Percentiles rank a stretch among this genome's conserved stretches.
Conservation (phyloP, 768 basidiomycete species). For the Pleurotus citrinopileatus region DNA sequence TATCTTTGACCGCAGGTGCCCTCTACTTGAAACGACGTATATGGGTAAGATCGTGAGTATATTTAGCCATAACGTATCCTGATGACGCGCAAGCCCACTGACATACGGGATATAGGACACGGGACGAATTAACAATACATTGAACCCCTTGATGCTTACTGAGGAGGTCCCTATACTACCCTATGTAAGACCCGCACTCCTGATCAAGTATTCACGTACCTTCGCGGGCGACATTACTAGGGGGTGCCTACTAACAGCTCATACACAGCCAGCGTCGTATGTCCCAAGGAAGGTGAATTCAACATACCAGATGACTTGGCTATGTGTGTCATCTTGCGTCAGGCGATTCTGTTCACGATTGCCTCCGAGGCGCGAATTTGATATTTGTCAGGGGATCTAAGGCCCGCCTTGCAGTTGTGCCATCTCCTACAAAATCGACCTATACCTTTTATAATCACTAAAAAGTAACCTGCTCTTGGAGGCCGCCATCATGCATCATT, state of each 20-base stretch:
- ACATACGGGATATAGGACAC: background rate
- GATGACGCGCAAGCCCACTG: background rate
- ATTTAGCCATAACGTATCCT: no score
- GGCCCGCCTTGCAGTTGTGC: background rate
- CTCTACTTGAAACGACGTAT: no score
- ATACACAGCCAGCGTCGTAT: no score
- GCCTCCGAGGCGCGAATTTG: constrained; percentile 7
- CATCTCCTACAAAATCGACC: background rate
- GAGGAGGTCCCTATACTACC: background rate
- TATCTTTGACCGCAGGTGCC: no score
- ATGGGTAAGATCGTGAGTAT: no score
- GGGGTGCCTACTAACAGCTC: no score
- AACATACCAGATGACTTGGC: background rate
- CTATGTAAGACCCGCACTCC: no score
- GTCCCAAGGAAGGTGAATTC: background rate
- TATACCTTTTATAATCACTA: background rate
- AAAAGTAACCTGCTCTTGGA: no score
- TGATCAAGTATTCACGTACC: no score
- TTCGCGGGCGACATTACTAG: no score
- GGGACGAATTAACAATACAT: background rate
- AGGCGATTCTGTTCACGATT: background rate
- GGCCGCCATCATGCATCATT: background rate
- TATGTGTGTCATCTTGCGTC: background rate
- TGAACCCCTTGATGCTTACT: background rate
- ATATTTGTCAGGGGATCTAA: background rate